phyloP scores from a whole-genome alignment of 257 asterid genomes.

The Rhazya stricta region DNA sequence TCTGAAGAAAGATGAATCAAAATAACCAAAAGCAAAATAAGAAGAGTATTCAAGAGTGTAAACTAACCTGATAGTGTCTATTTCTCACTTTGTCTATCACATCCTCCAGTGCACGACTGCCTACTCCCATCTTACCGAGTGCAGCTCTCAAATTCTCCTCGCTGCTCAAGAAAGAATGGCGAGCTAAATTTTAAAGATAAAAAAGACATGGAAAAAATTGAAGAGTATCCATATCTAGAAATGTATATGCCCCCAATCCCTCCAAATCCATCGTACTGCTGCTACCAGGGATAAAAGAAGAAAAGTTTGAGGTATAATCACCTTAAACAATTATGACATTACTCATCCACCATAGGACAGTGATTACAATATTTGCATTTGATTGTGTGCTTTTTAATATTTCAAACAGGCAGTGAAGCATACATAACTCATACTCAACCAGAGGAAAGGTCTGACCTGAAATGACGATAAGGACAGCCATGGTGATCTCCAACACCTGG shows the following conservation, averaged over 20 bases:
- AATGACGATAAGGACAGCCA: conserved; percentile 95
- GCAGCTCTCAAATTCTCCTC: conserved; percentile 91
- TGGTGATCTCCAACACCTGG: conserved; percentile 98
- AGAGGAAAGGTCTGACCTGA: conserved; percentile 57
- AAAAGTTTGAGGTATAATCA: not conserved
- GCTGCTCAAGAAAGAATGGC: conserved; percentile 44
- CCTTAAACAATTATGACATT: not conserved
- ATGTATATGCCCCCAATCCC: not conserved
- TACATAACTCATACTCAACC: conserved; percentile 8
- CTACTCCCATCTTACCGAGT: conserved; percentile 75
- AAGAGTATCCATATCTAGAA: not conserved
- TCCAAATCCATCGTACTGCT: not conserved
- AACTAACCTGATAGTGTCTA: conserved; percentile 80
- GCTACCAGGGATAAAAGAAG: not conserved
- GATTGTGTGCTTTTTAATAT: not conserved
- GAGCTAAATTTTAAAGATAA: not conserved
- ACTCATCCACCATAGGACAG: not conserved
- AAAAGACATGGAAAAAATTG: not conserved
- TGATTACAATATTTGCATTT: not conserved
- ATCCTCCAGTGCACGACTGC: conserved; percentile 66
- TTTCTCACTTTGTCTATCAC: conserved; percentile 73
- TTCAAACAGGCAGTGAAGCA: conserved; percentile 3
- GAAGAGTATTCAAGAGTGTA: conserved; percentile 1
- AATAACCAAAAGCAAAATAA: conserved; percentile 10
- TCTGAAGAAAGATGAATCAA: not conserved